Evolutionary conservation across 768 basidiomycete species (phyloP).

Genomic region (Auricularia heimuer): DNA sequence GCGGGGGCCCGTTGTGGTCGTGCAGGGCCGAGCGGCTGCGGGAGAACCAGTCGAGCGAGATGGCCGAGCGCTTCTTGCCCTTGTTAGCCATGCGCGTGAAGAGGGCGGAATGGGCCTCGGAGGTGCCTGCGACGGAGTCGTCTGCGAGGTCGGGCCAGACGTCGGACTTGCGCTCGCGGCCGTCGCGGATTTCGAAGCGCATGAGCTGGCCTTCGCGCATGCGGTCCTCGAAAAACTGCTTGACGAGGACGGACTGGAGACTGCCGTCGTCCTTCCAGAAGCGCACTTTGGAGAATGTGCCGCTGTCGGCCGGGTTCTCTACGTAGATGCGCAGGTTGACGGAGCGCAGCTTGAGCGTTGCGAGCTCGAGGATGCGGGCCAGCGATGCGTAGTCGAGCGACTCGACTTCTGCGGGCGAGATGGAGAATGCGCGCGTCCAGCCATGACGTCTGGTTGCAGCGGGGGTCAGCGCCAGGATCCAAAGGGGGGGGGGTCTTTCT

Average conservation of each 20-base stretch:
- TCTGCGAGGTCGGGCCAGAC: neutral
- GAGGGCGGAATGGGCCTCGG: neutral
- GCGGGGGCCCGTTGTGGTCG: neutral
- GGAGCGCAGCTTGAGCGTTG: slow-evolving; percentile 7
- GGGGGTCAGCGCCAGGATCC: neutral
- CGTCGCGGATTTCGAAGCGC: slow-evolving; percentile 7
- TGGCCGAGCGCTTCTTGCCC: neutral
- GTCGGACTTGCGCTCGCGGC: neutral
- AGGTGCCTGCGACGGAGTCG: neutral
- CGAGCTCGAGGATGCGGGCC: slow-evolving; percentile 5
- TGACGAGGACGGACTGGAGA: slow-evolving; percentile 8
- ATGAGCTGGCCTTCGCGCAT: neutral
- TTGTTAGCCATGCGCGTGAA: neutral
- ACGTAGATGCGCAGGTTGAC: slow-evolving; percentile 7
- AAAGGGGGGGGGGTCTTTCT: neutral
- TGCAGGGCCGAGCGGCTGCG: neutral
- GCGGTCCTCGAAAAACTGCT: slow-evolving; percentile 6
- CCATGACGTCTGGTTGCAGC: slow-evolving; percentile 5
- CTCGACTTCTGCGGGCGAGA: slow-evolving; percentile 4
- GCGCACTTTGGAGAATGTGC: slow-evolving; percentile 5
- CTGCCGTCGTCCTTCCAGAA: slow-evolving; percentile 8
- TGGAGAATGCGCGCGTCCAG: slow-evolving; percentile 8
- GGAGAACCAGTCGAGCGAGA: neutral
- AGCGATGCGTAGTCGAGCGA: slow-evolving; percentile 5
- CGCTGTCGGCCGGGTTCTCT: slow-evolving; percentile 5